Base-by-base conservation (phyloP, 352 stramenopile species). In the Phytopythium cucurbitacearum region DNA sequence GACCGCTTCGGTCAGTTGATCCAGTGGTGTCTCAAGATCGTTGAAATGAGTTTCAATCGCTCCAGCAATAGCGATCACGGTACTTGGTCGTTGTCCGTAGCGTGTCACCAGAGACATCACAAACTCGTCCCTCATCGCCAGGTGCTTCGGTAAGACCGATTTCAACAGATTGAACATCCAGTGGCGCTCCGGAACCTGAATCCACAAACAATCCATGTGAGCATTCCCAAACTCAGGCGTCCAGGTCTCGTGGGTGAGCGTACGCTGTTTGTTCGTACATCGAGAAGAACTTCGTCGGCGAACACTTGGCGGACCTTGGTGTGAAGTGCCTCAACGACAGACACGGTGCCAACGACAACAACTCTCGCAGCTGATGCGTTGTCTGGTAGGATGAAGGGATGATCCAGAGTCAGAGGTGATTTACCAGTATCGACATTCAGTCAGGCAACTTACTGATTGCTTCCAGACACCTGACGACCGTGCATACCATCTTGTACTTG, bases 21-120 rank as follows among this genome's bases (percentile, higher is more conserved):
- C 2, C 12, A 7, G 1, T 35, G 10, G 2, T 15, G 35, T 8
- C 15, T 45, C n/a, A n/a, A 1, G 3, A 15, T 50, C 40, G 53
- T 7, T 7, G 16, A n/a, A 51, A 21, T 15, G 34, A 33, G 32
- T 47, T 33, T 54, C 49, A 5, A 87, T 69, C n/a, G 79, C 56
- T 40, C 73, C 69, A 43, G 69, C 74, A 4, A 90, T 80, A 0
- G 75, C 71, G 10, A 65, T 62, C 16, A 94, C 76, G 35, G 89
- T 80, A 59, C 85, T 91, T 38, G 80, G 80, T 35, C 73, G 71
- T 45, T 94, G 85, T n/a, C 85, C 82, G 52, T 86, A 89, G 3
- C 85, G 84, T 40, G 90, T 69, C 5, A 77, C 71, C 33, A 89
- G 60, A 0, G 76, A 87, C 47, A 75, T 57, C 8, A 85, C 68